Conservation (phyloP, 1,284 basidiomycete species). For the Ceratobasidium sp. region DNA sequence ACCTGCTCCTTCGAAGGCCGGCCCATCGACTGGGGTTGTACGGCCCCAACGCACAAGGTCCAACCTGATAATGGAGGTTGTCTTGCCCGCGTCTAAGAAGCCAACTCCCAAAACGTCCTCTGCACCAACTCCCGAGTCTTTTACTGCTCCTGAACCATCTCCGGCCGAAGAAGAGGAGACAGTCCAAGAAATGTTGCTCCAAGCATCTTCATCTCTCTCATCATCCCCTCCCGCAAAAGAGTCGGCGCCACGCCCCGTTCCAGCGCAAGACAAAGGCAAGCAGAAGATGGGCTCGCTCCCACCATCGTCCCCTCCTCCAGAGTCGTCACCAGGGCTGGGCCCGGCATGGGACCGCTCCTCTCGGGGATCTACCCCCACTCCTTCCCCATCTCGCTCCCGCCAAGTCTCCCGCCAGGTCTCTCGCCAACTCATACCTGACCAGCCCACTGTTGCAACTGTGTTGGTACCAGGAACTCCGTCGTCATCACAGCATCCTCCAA, state of each 20-base stretch:
- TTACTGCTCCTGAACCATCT: background rate
- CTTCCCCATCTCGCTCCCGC: slow-evolving; percentile 26
- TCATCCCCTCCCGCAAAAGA: background rate
- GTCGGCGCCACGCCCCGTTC: background rate
- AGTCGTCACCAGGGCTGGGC: slow-evolving; percentile 2
- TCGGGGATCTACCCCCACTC: slow-evolving; percentile 7
- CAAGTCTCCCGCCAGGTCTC: background rate
- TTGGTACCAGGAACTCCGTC: background rate
- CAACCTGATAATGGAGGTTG: slow-evolving; percentile 23
- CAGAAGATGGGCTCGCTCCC: slow-evolving; percentile 15
- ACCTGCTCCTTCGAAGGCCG: background rate
- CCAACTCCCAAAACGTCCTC: slow-evolving; percentile 33
- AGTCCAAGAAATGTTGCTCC: background rate
- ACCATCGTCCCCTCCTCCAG: slow-evolving; percentile 25
- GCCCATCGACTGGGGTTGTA: background rate
- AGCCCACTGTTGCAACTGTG: background rate
- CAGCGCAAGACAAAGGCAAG: background rate
- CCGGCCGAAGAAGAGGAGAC: background rate
- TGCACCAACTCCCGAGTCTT: background rate
- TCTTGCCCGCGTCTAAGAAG: slow-evolving; percentile 28
- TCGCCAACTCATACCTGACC: background rate
- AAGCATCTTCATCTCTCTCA: background rate
- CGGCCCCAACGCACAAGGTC: slow-evolving; percentile 3
- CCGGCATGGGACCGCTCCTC: slow-evolving; percentile 18
- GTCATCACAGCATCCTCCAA: background rate